These are phyloP conservation scores for Entomortierella beljakovae DNA, from an alignment of 192 early-diverging fungal species.

Conservation along the genomic window DNA sequence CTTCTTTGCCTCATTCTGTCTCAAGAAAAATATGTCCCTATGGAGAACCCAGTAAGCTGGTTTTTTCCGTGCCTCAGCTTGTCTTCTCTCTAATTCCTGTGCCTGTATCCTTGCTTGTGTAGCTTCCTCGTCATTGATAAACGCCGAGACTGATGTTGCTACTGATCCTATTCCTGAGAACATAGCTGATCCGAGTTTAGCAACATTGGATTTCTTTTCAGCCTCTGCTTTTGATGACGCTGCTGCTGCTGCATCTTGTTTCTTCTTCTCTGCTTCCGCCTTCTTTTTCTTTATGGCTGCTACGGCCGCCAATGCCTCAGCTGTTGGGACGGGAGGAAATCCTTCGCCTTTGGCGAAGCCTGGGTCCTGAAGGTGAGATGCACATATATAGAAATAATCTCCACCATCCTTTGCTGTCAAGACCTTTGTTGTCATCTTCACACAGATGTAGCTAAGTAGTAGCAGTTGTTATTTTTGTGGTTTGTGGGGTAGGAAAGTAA, in stretches of 20 bases:
- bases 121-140: constrained; percentile 51
- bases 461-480: too few relatives aligned
- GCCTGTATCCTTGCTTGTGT: constrained; percentile 50
- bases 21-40: constrained; percentile 60
- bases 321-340: constrained; percentile 36
- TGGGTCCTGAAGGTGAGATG: constrained; percentile 57
- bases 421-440: constrained; percentile 62
- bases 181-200: constrained; percentile 43
- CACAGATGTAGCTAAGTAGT: constrained; percentile 58
- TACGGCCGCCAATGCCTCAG: constrained; percentile 34
- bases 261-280: constrained; percentile 42
- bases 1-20: constrained; percentile 57
- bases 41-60: constrained; percentile 60
- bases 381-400: constrained; percentile 65
- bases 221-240: constrained; percentile 13
- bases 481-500: background rate
- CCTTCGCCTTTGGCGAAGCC: constrained; percentile 56
- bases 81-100: constrained; percentile 25
- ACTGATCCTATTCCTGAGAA: constrained; percentile 49
- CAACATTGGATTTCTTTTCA: constrained; percentile 32
- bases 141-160: constrained; percentile 40
- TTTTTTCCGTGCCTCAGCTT: constrained; percentile 32
- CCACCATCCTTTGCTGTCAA: constrained; percentile 60
- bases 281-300: constrained; percentile 51
- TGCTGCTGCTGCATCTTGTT: constrained; percentile 26